Evolutionary conservation across 331 rosid genomes (phyloP), one percentile per base, ranked within the genome.

Genomic region (Malus hybrid): DNA sequence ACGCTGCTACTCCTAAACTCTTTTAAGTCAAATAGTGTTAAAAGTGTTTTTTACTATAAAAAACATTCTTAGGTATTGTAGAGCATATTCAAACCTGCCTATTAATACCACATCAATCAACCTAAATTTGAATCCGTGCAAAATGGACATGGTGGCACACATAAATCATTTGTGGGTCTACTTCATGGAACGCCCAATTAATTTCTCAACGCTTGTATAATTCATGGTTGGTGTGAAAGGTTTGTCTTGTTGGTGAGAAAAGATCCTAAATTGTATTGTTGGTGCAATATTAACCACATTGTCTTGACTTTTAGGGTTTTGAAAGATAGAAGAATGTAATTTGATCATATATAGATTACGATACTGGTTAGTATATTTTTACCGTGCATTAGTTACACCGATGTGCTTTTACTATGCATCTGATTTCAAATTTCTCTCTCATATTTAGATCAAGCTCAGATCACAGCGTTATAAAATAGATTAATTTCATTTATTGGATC

Each of bases 211-310:
- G 52, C n/a, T 71, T 15, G 16, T 14, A 14, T n/a, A 39, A 67
- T 75, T 56, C 61, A 19, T 62, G 79, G 85, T 78, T 75, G 81
- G 48, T 78, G 72, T 44, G 63, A 66, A 44, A 72, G 44, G 52
- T 78, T 36, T 72, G 79, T 68, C 53, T 70, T 63, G 76, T 74
- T 77, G 79, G 68, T 80, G 72, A 70, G 69, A 68, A 44, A 76
- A 10, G 53, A 56, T 75, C 78, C 77, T 60, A 61, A 79, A 73
- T 75, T 42, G 10, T 55, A 68, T 50, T 63, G 68, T 55, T 65
- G 30, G 72, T 77, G 68, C 70, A 55, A 66, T 80, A 36, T 82
- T 36, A 36, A 36, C 11, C 44, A 36, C 44, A 36, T 36, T 36
- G 44, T 36, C 44, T 36, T 36, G 44, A 36, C 44, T 36, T 36